Conservation (phyloP, 345 rosid species). For the Ceriops decandra region DNA sequence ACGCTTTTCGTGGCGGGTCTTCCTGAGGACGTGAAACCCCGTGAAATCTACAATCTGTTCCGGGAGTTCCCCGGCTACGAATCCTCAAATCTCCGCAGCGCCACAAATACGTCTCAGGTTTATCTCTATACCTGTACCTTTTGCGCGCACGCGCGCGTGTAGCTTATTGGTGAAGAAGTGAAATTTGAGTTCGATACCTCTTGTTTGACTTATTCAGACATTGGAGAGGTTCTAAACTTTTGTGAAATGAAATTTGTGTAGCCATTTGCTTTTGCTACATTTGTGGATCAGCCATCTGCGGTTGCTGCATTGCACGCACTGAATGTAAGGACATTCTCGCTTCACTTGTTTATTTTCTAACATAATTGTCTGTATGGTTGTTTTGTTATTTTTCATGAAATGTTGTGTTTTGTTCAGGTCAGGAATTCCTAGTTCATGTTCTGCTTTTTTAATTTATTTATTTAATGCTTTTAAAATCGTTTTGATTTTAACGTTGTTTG, state of each 20-base stretch:
- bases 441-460: too few species aligned
- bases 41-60: slow-evolving; percentile 85
- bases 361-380: neutral
- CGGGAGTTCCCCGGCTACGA: slow-evolving; percentile 86
- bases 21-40: slow-evolving; percentile 81
- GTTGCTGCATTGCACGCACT: slow-evolving; percentile 68
- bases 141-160: too few species aligned
- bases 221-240: slow-evolving; percentile 14
- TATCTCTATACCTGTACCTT: too few species aligned
- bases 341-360: neutral
- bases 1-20: slow-evolving; percentile 88
- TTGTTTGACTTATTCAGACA: neutral
- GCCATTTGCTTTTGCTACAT: slow-evolving; percentile 87
- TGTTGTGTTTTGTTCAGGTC: too few species aligned
- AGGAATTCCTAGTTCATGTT: neutral
- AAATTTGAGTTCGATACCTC: neutral
- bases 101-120: slow-evolving; percentile 49
- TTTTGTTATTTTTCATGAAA: neutral
- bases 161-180: neutral
- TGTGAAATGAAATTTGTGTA: slow-evolving; percentile 25
- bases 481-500: neutral
- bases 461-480: too few species aligned
- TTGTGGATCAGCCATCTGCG: slow-evolving; percentile 72
- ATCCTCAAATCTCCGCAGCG: slow-evolving; percentile 71
- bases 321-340: slow-evolving; percentile 48